phyloP scores from a whole-genome alignment of 805 yeast genomes.

The Teunomyces stri region DNA sequence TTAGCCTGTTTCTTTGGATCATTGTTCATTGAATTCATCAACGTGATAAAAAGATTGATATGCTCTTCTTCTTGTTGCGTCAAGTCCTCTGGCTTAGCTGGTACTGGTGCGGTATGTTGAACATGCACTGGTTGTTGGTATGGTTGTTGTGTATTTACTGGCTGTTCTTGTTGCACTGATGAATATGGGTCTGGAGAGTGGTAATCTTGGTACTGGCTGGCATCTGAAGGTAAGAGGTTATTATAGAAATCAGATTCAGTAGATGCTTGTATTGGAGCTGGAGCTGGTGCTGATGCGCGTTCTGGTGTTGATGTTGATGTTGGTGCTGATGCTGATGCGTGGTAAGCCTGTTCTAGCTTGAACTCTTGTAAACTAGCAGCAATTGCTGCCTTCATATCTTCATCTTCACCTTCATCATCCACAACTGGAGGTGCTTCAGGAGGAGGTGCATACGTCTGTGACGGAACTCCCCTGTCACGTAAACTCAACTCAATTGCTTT shows the following conservation, averaged over 20 bases:
- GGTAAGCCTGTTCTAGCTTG: slow-evolving; percentile 32
- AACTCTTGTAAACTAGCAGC: slow-evolving; percentile 84
- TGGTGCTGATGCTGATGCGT: slow-evolving; percentile 6
- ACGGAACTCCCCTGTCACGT: slow-evolving; percentile 33
- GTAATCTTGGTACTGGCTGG: slow-evolving; percentile 3
- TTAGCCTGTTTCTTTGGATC: slow-evolving; percentile 42
- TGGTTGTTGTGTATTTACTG: not conserved
- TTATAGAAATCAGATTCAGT: slow-evolving; percentile 29
- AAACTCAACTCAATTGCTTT: slow-evolving; percentile 79
- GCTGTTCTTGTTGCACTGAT: not conserved
- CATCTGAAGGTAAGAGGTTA: slow-evolving; percentile 24
- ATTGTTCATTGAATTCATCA: slow-evolving; percentile 52
- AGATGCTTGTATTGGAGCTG: slow-evolving; percentile 10
- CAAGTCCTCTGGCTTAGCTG: slow-evolving; percentile 31
- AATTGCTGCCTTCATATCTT: slow-evolving; percentile 89
- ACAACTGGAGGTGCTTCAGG: slow-evolving; percentile 22
- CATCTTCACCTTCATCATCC: slow-evolving; percentile 68
- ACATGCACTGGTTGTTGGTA: slow-evolving; percentile 7
- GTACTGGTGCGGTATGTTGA: not conserved
- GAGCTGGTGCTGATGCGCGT: not conserved
- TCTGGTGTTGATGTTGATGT: slow-evolving; percentile 6
- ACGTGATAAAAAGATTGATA: slow-evolving; percentile 64
- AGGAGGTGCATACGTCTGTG: slow-evolving; percentile 14
- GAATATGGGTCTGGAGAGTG: slow-evolving; percentile 7
- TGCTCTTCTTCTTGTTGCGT: slow-evolving; percentile 66